These are phyloP conservation scores for Solanum chilense DNA, from an alignment of 257 asterid genomes.

Conservation along the genomic window DNA sequence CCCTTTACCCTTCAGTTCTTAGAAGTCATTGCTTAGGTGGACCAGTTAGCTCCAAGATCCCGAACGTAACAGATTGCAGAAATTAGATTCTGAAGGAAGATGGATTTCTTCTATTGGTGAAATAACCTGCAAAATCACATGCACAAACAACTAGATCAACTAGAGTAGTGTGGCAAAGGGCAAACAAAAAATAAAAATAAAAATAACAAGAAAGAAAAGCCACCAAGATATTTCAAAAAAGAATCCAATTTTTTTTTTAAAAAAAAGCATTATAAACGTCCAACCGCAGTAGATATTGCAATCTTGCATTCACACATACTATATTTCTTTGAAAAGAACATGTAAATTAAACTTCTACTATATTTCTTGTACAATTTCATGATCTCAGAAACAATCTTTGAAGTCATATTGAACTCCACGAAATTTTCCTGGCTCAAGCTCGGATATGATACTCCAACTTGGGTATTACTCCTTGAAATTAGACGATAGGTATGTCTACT, in stretches of 20 bases:
- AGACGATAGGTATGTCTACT: not conserved
- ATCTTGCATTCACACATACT: not conserved
- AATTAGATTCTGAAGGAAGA: not conserved
- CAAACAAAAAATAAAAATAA: not conserved
- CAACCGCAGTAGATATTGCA: not conserved
- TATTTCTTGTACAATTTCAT: not conserved
- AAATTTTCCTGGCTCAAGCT: not conserved
- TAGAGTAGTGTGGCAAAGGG: not conserved
- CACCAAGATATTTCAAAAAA: not conserved
- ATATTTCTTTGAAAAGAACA: not conserved
- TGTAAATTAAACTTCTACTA: not conserved
- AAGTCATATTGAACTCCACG: not conserved
- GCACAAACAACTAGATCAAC: not conserved
- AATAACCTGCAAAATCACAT: not conserved
- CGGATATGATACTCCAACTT: not conserved
- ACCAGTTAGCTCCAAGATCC: constrained; percentile 2
- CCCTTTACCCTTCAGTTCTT: constrained; percentile 12
- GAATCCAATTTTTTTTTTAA: not conserved
- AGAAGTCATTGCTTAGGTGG: constrained; percentile 4
- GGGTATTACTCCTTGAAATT: not conserved
- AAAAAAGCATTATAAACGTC: not conserved
- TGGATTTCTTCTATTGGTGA: not conserved
- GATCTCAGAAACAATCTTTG: not conserved
- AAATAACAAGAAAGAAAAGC: not conserved
- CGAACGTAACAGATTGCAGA: constrained; percentile 3